These are phyloP conservation scores for Entrophospora sp. DNA, from an alignment of 192 early-diverging fungal genomes.

Conservation along the genomic window DNA sequence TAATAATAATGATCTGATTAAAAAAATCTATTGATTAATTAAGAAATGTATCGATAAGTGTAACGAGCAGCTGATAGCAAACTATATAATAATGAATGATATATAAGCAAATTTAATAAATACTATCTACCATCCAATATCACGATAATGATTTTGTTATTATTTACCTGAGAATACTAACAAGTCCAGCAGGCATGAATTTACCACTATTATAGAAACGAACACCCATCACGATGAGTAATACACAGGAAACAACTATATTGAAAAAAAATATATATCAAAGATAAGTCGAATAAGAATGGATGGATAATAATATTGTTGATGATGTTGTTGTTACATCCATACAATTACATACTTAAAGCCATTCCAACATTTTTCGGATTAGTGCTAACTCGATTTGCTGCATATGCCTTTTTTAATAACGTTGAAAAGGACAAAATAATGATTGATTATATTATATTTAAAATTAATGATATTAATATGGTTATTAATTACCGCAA, in stretches of 20 bases:
- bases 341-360: conserved; percentile 28
- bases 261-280: background rate
- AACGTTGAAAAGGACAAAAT: background rate
- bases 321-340: no score
- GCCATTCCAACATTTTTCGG: conserved; percentile 22
- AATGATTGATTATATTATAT: background rate
- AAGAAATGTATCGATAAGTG: no score
- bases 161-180: conserved; percentile 30
- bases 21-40: no score
- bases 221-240: conserved; percentile 32
- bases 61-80: conserved; percentile 13
- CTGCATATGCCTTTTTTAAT: conserved; percentile 16
- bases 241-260: conserved; percentile 19
- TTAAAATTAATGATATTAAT: background rate
- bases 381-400: conserved; percentile 23
- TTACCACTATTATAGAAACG: conserved; percentile 30
- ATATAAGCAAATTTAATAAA: background rate
- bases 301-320: no score
- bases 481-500: background rate
- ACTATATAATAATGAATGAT: background rate
- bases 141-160: background rate
- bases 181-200: conserved; percentile 39
- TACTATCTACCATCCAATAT: background rate
- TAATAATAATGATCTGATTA: no score
- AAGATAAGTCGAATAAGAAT: background rate